A percentile compares a stretch with the other conserved stretches of the same genome.
These are phyloP conservation scores for Pseudocercospora eumusae DNA, from an alignment of 2,329 filamentous ascomycete species.

Conservation along the genomic window DNA sequence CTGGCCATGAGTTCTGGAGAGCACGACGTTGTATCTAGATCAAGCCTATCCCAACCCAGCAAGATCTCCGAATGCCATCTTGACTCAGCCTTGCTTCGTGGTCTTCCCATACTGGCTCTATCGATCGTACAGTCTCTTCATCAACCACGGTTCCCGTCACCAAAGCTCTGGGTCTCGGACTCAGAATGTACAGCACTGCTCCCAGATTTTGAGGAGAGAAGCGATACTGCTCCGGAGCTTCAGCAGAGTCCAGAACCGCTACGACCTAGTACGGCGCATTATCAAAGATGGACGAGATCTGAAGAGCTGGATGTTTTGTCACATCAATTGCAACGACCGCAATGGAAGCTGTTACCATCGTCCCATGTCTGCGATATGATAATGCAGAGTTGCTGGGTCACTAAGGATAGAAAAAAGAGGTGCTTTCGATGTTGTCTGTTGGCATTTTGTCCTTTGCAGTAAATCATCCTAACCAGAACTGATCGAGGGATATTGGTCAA, in stretches of 20 bases:
- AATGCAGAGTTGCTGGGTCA: background rate
- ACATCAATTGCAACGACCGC: background rate
- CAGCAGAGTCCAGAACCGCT: constrained; percentile 5
- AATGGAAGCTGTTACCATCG: background rate
- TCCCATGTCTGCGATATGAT: background rate
- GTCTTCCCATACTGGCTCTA: constrained; percentile 10
- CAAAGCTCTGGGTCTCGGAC: constrained; percentile 8
- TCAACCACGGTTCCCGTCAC: constrained; percentile 7
- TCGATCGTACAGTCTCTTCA: background rate
- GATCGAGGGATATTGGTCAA: background rate
- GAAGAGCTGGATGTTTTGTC: constrained; percentile 6
- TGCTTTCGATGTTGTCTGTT: background rate
- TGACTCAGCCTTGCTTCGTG: constrained; percentile 11
- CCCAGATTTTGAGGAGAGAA: constrained; percentile 9
- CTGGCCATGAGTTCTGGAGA: constrained; percentile 10
- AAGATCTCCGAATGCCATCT: background rate
- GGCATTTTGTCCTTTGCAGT: background rate
- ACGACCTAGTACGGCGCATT: constrained; percentile 8
- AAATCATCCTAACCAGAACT: background rate
- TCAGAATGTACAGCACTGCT: constrained; percentile 7
- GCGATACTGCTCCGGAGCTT: constrained; percentile 9
- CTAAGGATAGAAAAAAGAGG: background rate
- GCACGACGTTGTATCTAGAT: background rate
- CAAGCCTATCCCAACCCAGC: constrained; percentile 11
- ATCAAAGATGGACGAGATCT: constrained; percentile 1